These are phyloP conservation scores for Kokia cookei DNA, from an alignment of 441 rosid species.

Conservation along the genomic window DNA sequence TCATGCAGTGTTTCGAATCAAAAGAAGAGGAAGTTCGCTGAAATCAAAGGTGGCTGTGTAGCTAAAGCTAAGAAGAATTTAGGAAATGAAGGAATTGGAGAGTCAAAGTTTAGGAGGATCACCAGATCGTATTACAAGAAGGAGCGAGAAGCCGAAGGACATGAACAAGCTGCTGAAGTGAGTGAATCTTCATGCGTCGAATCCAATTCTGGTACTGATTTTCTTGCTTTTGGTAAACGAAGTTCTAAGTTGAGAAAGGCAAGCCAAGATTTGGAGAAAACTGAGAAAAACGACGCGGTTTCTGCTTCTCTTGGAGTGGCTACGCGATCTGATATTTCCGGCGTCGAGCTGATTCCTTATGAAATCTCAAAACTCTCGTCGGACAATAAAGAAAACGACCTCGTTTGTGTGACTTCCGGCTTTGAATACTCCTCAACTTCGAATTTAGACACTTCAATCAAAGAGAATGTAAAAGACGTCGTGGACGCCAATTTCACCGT, in stretches of 20 bases:
- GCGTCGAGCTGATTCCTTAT: conserved; percentile 29
- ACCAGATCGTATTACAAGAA: conserved; percentile 48
- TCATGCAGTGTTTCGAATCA: conserved; percentile 34
- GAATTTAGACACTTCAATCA: conserved; percentile 12
- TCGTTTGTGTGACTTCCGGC: conserved; percentile 37
- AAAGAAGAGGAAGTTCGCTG: conserved; percentile 19
- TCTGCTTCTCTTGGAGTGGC: conserved; percentile 7
- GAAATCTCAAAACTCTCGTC: conserved; percentile 18
- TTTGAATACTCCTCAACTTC: conserved; percentile 38
- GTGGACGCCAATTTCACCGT: conserved; percentile 24
- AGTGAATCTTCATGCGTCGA: conserved; percentile 59
- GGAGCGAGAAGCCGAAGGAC: conserved; percentile 15
- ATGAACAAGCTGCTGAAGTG: conserved; percentile 29
- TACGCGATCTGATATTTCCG: conserved; percentile 36
- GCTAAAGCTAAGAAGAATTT: conserved; percentile 14
- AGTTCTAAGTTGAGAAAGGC: conserved; percentile 16
- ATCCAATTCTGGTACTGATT: conserved; percentile 37
- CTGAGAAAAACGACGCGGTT: conserved; percentile 20
- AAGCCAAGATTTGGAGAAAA: not conserved
- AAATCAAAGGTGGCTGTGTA: conserved; percentile 16
- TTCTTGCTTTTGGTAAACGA: conserved; percentile 11
- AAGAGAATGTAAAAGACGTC: conserved; percentile 19
- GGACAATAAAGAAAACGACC: conserved; percentile 35
- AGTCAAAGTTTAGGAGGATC: conserved; percentile 35
- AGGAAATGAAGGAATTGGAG: conserved; percentile 18